These are phyloP conservation scores for Hypoxylon sp. DNA, from an alignment of 2,329 filamentous ascomycete species.

Conservation along the genomic window DNA sequence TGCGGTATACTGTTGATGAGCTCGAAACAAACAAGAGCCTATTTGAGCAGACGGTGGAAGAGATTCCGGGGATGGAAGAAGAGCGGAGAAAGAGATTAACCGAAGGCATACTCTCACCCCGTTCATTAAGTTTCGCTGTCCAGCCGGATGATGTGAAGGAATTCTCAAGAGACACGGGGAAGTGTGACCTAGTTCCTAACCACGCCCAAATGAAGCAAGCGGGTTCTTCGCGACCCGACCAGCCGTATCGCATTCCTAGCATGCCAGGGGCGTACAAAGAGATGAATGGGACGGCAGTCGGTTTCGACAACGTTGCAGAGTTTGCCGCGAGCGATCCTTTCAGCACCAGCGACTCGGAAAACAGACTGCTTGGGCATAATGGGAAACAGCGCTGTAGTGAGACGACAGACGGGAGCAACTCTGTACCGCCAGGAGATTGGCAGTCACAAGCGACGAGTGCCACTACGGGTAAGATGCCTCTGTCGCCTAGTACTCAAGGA, in stretches of 20 bases:
- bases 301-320: slow-evolving; percentile 62
- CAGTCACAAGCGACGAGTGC: slow-evolving; percentile 73
- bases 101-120: slow-evolving; percentile 60
- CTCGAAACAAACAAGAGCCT: slow-evolving; percentile 80
- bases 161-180: slow-evolving; percentile 38
- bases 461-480: slow-evolving; percentile 72
- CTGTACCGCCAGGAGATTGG: slow-evolving; percentile 69
- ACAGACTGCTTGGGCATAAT: slow-evolving; percentile 50
- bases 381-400: slow-evolving; percentile 70
- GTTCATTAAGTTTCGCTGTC: slow-evolving; percentile 58
- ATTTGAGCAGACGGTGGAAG: slow-evolving; percentile 78
- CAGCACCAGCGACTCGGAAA: slow-evolving; percentile 56
- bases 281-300: slow-evolving; percentile 59
- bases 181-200: slow-evolving; percentile 41
- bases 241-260: slow-evolving; percentile 51
- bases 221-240: slow-evolving; percentile 42
- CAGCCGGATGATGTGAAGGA: slow-evolving; percentile 42
- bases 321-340: slow-evolving; percentile 65
- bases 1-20: slow-evolving; percentile 87
- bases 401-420: slow-evolving; percentile 71
- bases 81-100: slow-evolving; percentile 53
- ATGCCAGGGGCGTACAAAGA: slow-evolving; percentile 56
- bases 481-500: slow-evolving; percentile 74
- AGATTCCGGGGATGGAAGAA: slow-evolving; percentile 66
- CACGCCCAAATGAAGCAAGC: slow-evolving; percentile 49